Evolutionary conservation across 352 stramenopile species (phyloP), one percentile per base, ranked within the genome.

Genomic region (Pythium aristosporum): DNA sequence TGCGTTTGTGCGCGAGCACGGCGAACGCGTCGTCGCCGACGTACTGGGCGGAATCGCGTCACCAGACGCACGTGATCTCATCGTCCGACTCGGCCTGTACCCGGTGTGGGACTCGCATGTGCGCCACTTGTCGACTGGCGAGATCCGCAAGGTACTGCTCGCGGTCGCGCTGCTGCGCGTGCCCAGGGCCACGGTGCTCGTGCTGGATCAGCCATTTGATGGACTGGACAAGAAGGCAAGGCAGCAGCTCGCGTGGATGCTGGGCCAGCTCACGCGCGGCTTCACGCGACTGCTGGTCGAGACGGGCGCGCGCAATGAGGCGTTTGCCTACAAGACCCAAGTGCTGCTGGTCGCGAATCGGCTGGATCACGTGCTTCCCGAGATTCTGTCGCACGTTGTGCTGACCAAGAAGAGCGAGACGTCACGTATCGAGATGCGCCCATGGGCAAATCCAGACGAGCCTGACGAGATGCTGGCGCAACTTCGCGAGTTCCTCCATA

Each of bases 201-300:
- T 98, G 59, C 57, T 98, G 20, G 94, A 98, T 65, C 94, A 98
- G 72, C 89, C 91, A 30, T 97, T 97, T 70, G 94, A 98, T 57
- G 94, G 94, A 1, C 74, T 98, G n/a, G 94, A 98, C 72, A 79
- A 90, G 11, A 74, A 80, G 4, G 91, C 87, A 28, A 74, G 91
- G 12, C 61, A 71, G 51, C 82, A 92, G 50, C 68, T 98, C 32
- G 74, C 86, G 59, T 91, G 91, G 71, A 87, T 98, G 68, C 73
- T 98, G 3, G 75, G 77, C 13, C 79, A 94, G 58, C 85, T 96
- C 52, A 85, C 92, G 52, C 63, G 73, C 41, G 93, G 93, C 6
- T 97, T 98, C 73, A 90, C 85, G 15, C 78, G 84, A 64, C 80
- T 97, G 51, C 80, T 98, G 65, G 79, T 98, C 0, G 85, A 98